Conservation (phyloP, 2,329 filamentous ascomycete genomes). For the Alternaria sp. region DNA sequence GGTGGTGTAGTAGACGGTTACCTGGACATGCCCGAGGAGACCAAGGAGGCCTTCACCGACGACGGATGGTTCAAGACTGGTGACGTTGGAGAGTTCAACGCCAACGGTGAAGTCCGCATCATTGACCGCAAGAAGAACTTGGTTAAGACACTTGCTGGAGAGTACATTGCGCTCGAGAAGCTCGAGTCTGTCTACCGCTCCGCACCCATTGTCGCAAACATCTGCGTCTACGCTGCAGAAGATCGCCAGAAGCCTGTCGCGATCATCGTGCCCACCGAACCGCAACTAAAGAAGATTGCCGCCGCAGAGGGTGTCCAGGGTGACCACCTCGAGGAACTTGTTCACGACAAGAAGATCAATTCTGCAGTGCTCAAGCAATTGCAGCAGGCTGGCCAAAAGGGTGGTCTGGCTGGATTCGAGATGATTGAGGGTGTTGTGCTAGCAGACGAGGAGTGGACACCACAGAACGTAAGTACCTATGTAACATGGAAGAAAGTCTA, state of each 20-base stretch:
- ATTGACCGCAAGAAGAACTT: conserved; percentile 99
- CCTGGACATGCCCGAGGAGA: conserved; percentile 86
- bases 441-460: conserved; percentile 87
- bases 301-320: conserved; percentile 67
- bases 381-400: conserved; percentile 67
- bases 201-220: conserved; percentile 77
- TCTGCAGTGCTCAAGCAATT: conserved; percentile 73
- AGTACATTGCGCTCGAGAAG: conserved; percentile 96
- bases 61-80: conserved; percentile 98
- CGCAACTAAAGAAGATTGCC: conserved; percentile 63
- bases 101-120: conserved; percentile 79
- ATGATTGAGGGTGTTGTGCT: conserved; percentile 78
- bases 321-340: conserved; percentile 70
- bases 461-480: conserved; percentile 72
- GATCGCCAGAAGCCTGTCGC: conserved; percentile 81
- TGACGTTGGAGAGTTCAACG: conserved; percentile 89
- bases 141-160: conserved; percentile 92
- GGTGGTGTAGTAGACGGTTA: conserved; percentile 77
- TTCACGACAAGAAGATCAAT: conserved; percentile 70
- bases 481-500: not conserved
- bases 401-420: conserved; percentile 74
- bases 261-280: conserved; percentile 71
- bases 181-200: conserved; percentile 91
- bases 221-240: conserved; percentile 83
- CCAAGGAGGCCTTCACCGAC: conserved; percentile 72